These are phyloP conservation scores for Aspergillus intermedius DNA, from an alignment of 2,329 filamentous ascomycete genomes.

Conservation along the genomic window DNA sequence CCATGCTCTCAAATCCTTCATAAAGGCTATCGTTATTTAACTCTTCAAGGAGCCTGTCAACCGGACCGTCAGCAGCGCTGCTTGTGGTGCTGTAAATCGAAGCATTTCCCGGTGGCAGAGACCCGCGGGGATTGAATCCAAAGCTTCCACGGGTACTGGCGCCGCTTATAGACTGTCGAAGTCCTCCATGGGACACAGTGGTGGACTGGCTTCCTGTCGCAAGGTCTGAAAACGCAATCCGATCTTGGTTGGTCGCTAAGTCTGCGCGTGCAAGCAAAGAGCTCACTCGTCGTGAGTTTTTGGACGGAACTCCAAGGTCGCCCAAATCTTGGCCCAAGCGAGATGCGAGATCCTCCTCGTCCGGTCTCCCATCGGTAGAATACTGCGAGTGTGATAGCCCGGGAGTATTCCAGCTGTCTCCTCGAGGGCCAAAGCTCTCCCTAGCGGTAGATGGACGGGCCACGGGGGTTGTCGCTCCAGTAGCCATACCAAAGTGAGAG, in stretches of 20 bases:
- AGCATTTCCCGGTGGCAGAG: constrained; percentile 46
- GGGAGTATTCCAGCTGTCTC: constrained; percentile 38
- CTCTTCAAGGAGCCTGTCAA: constrained; percentile 65
- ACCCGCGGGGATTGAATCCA: constrained; percentile 47
- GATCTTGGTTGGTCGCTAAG: constrained; percentile 75
- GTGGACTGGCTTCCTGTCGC: constrained; percentile 41
- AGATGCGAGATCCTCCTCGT: constrained; percentile 57
- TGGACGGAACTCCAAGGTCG: constrained; percentile 48
- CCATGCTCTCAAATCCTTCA: constrained; percentile 66
- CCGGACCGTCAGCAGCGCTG: constrained; percentile 61
- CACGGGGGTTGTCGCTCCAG: constrained; percentile 69
- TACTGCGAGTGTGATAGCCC: constrained; percentile 33
- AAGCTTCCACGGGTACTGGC: constrained; percentile 59
- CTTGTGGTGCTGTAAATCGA: constrained; percentile 46
- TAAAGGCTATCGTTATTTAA: constrained; percentile 56
- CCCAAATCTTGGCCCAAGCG: constrained; percentile 64
- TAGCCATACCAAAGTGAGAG: constrained; percentile 57
- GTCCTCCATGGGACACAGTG: constrained; percentile 37
- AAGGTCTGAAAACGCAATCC: constrained; percentile 70
- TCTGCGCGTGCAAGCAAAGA: constrained; percentile 84
- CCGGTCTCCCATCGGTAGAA: constrained; percentile 48
- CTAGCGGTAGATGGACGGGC: constrained; percentile 58
- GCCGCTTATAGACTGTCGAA: constrained; percentile 67
- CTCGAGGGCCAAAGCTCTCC: constrained; percentile 65
- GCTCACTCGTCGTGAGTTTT: constrained; percentile 73